These are phyloP conservation scores for Verticillium nonalfalfae DNA, from an alignment of 2,329 filamentous ascomycete genomes.

Conservation along the genomic window DNA sequence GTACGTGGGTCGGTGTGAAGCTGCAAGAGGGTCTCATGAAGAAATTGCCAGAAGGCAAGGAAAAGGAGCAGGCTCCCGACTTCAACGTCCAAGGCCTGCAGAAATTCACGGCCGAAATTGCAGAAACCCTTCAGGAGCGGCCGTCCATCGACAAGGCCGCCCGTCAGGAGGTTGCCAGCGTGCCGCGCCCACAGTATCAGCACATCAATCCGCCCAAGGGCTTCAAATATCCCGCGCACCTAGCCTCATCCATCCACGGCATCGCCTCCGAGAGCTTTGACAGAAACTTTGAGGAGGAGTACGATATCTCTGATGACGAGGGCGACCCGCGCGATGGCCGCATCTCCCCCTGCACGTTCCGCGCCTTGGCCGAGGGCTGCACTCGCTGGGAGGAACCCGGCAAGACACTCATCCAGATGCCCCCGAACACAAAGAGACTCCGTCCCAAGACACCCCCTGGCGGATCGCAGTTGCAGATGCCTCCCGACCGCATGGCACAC, in stretches of 20 bases:
- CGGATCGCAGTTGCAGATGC: neutral
- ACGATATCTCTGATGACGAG: conserved; percentile 32
- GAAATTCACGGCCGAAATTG: neutral
- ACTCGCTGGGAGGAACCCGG: conserved; percentile 19
- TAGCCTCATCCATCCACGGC: neutral
- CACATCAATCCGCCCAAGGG: conserved; percentile 5
- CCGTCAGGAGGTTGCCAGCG: conserved; percentile 1
- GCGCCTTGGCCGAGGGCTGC: conserved; percentile 26
- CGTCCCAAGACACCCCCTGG: conserved; percentile 6
- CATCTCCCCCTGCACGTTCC: conserved; percentile 35
- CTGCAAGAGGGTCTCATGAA: neutral
- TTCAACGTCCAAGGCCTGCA: neutral
- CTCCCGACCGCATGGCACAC: conserved; percentile 5
- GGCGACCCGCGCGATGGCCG: conserved; percentile 25
- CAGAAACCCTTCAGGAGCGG: conserved; percentile 3
- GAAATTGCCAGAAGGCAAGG: neutral
- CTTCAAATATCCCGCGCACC: conserved; percentile 1
- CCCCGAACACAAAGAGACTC: conserved; percentile 6
- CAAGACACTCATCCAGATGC: conserved; percentile 9
- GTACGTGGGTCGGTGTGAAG: conserved; percentile 16
- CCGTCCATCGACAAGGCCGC: conserved; percentile 4
- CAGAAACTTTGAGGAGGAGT: conserved; percentile 5
- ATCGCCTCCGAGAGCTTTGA: neutral
- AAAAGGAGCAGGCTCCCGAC: conserved; percentile 1
- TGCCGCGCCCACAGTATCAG: conserved; percentile 11